phyloP scores from a whole-genome alignment of 805 yeast species.

The Candida berthetii region DNA sequence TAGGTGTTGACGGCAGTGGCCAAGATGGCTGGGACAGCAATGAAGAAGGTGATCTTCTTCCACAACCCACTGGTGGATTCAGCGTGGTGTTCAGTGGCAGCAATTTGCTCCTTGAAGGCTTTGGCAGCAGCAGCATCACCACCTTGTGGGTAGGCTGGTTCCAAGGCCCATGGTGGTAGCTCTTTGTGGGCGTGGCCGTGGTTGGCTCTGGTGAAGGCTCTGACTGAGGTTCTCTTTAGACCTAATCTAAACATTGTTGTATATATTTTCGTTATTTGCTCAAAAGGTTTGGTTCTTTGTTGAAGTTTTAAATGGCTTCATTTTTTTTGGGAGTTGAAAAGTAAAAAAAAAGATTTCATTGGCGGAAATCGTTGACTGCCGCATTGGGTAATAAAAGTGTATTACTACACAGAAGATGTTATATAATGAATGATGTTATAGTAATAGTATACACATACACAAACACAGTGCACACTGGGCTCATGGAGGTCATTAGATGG shows the following conservation, averaged over 20 bases:
- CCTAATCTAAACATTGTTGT: slow-evolving; percentile 38
- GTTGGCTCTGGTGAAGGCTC: slow-evolving; percentile 14
- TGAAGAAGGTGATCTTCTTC: slow-evolving; percentile 76
- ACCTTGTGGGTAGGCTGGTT: slow-evolving; percentile 41
- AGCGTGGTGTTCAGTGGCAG: slow-evolving; percentile 77
- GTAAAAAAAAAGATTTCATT: background rate
- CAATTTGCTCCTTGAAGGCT: slow-evolving; percentile 54
- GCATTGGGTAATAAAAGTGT: slow-evolving; percentile 7
- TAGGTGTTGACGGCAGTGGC: slow-evolving; percentile 76
- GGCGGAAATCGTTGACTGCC: slow-evolving; percentile 11
- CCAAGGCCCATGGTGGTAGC: slow-evolving; percentile 34
- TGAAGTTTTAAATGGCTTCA: background rate
- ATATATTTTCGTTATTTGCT: background rate
- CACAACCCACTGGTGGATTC: slow-evolving; percentile 68
- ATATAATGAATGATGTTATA: slow-evolving; percentile 19
- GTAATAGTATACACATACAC: too few species aligned
- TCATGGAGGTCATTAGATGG: too few species aligned
- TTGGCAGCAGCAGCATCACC: slow-evolving; percentile 61
- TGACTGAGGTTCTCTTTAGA: slow-evolving; percentile 21
- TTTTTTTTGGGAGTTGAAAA: background rate
- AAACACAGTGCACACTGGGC: too few species aligned
- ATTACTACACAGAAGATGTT: background rate
- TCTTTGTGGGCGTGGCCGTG: slow-evolving; percentile 12
- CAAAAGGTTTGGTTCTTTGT: background rate
- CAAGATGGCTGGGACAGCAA: slow-evolving; percentile 79